Base-by-base conservation (phyloP, 2,329 filamentous ascomycete species). In the Fusarium sacchari region DNA sequence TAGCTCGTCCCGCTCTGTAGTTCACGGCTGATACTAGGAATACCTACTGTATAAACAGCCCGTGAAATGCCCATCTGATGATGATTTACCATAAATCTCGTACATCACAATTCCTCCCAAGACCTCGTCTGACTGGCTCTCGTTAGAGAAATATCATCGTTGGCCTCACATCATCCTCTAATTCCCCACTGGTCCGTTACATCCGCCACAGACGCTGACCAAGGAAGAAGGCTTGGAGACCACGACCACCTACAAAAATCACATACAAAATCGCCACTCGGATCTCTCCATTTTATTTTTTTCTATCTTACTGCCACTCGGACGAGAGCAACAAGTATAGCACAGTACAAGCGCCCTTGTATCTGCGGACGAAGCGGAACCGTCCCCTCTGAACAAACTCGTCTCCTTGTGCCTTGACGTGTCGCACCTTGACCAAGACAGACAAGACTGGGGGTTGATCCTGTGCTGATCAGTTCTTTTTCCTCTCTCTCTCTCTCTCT, bases 201-300 rank as follows among this genome's bases (percentile, higher is more conserved):
- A 72, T 69, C 71, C 72, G 68, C 68, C 71, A 73, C 67, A 71
- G 67, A 69, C 68, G 72, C 70, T 63, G 43, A 30, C 43, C 43
- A 36, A 34, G 34, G 46, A 26, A 50, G 46, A 26, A 50, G 56
- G 39, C 62, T 67, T 70, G 70, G 66, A 64, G 62, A 43, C 34
- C 17, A 55, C 67, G 62, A 43, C 34, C 17, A 55, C 67, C 24
- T 22, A 61, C 69, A 64, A 70, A 67, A 69, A 67, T 75, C 61
- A 47, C 59, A 65, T 60, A 60, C 42, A 66, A 68, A 72, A 67
- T 77, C 63, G 76, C 76, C 76, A 77, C 76, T 66, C 69, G 62
- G 64, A 57, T 37, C 42, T 58, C 24, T 39, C 30, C 34, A 50
- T 66, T 46, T 37, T 13, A 32, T 42, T 43, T 20, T 24, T 24